Evolutionary conservation across 2,329 filamentous ascomycete species (phyloP), one percentile per base, ranked within the genome.

Genomic region (Colletotrichum graminicola): DNA sequence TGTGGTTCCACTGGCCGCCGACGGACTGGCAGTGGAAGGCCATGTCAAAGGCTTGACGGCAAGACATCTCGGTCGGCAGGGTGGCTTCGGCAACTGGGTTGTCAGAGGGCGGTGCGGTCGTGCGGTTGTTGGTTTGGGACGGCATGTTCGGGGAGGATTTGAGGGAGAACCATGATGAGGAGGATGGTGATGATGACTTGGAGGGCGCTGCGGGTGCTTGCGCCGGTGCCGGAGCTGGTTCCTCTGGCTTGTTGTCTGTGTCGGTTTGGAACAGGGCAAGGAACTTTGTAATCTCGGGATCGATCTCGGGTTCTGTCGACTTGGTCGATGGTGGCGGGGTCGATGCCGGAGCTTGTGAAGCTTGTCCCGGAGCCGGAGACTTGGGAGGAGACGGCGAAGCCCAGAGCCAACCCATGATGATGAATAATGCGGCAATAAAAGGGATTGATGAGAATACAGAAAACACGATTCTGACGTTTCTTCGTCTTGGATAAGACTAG

Each of bases 11-110:
- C 80, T 98, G 95, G 0, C 95, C 94, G 64, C 94, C 95, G 11
- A 97, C 86, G 0, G 92, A 94, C 79, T 96, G 93, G 87, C 96
- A 99, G 86, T 95, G 94, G 88, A 95, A 98, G 71, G 95, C 95
- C 74, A 90, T 88, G 84, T 99, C 96, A 84, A 99, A 98, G 76
- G 94, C 92, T 73, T 92, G 88, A 62, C 93, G 92, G 85, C 96
- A 98, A 78, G 92, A 95, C 92, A 98, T 96, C 63, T 87, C 90
- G 52, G 90, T 91, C 0, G 94, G 94, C 73, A 96, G 93, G 62
- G 94, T 86, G 73, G 91, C 89, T 74, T 93, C 90, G 75, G 91
- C 88, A 70, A 92, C 80, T 70, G 85, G 81, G 73, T 84, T 82
- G 57, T 73, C 73, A 14, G 82, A 79, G 10, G 79, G 75, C 51